Evolutionary conservation across 1,284 basidiomycete species (phyloP), one percentile per base, ranked within the genome.

Genomic region (Bjerkandera adusta): DNA sequence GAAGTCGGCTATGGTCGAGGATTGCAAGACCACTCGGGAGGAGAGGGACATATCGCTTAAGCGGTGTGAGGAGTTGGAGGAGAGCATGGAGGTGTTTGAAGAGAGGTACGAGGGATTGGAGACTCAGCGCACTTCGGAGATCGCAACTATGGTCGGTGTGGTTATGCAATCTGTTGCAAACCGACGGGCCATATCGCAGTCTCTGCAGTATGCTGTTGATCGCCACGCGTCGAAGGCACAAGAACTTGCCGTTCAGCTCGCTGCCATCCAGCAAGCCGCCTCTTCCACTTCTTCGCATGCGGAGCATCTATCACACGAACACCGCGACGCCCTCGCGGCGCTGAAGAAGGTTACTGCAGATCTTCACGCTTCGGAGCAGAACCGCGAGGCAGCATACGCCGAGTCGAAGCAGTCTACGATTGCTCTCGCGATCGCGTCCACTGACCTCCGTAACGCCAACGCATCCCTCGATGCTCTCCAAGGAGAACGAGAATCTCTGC

Each of bases 1-100:
- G 67, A 86, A 84, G 61, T 76, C 77, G 40, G 82, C 85, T 3
- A 87, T 89, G 83, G 76, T 90, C 0, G 85, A 89, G 53, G 87
- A 89, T 57, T 89, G 87, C 56, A 79, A 80, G 10, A 80, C 81
- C 48, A 83, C 85, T 4, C 71, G 86, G 43, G 81, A 83, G 49
- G 74, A 82, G 20, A 73, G 87, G 37, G 81, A 89, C 60, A 71
- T 73, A 15, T 81, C 85, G 4, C 59, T 81, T 43, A 59, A 61
- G 46, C 60, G 58, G 54, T 58, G 65, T 36, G 74, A 75, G 43
- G 59, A 60, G 33, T 57, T 68, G 5, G 76, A 77, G 49, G 65
- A 71, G n/a, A 71, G 73, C 35, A 58, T 77, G 12, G 88, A 88
- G 52, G 60, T 56, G n/a, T 55, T 83, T 52, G 81, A 83, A 52